A percentile compares a stretch with the other conserved stretches of the same genome.
These are phyloP conservation scores for Pythium brachiatum DNA, from an alignment of 352 stramenopile genomes.

Conservation along the genomic window DNA sequence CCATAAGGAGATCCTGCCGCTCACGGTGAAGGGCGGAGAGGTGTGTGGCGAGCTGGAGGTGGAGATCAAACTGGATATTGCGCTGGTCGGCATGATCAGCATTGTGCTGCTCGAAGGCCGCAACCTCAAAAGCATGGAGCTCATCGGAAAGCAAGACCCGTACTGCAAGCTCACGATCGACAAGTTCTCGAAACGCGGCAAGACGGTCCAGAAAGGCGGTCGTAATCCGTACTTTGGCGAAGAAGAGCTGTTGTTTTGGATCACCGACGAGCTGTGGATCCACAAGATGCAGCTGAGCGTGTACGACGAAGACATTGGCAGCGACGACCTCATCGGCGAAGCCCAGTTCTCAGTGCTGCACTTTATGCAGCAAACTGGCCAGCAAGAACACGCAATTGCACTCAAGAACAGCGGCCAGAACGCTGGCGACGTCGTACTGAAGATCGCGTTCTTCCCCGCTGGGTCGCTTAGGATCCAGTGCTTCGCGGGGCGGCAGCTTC, in stretches of 20 bases:
- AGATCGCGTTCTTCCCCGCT: constrained; percentile 82
- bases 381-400: constrained; percentile 56
- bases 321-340: constrained; percentile 87
- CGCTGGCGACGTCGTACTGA: constrained; percentile 74
- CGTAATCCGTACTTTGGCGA: constrained; percentile 90
- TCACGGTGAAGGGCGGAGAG: constrained; percentile 39
- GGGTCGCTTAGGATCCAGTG: constrained; percentile 63
- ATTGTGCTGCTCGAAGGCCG: constrained; percentile 85
- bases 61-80: constrained; percentile 74
- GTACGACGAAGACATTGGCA: constrained; percentile 89
- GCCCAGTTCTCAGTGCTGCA: constrained; percentile 67
- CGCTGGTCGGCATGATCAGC: constrained; percentile 79
- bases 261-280: constrained; percentile 89
- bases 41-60: constrained; percentile 61
- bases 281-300: constrained; percentile 71
- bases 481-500: constrained; percentile 56
- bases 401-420: constrained; percentile 59
- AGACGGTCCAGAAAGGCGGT: constrained; percentile 74
- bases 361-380: constrained; percentile 54
- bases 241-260: constrained; percentile 91
- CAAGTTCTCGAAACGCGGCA: constrained; percentile 65
- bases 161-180: constrained; percentile 87
- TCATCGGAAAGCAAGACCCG: constrained; percentile 88
- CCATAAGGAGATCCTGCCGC: constrained; percentile 55
- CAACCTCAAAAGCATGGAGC: constrained; percentile 90